Conservation (phyloP, 1,284 basidiomycete species). For the Tilletia caries region DNA sequence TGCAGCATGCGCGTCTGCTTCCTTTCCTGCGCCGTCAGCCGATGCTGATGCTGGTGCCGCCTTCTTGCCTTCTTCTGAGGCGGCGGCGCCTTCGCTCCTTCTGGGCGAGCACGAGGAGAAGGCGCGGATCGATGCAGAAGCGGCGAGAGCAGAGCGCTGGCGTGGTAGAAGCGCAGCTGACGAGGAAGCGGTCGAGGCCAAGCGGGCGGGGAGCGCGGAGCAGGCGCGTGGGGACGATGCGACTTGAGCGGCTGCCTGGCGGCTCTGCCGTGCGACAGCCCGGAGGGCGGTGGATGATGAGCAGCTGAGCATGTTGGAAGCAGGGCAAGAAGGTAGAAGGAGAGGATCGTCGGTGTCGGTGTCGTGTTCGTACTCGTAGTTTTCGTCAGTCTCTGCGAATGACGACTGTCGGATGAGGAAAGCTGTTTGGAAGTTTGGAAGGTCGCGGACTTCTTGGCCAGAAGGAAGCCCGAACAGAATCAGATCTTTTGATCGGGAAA, state of each 20-base stretch:
- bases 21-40: not conserved
- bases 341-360: too few relatives aligned
- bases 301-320: not conserved
- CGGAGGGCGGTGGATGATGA: not conserved
- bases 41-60: not conserved
- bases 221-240: too few relatives aligned
- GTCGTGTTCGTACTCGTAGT: too few relatives aligned
- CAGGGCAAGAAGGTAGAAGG: not conserved
- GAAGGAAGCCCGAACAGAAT: too few relatives aligned
- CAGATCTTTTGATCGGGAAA: too few relatives aligned
- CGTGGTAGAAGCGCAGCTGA: not conserved
- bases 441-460: too few relatives aligned
- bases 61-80: not conserved
- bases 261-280: not conserved
- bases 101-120: slow-evolving; percentile 3
- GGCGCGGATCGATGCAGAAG: not conserved
- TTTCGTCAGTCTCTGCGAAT: too few relatives aligned
- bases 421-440: too few relatives aligned
- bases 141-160: not conserved
- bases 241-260: not conserved
- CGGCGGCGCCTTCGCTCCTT: not conserved
- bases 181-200: not conserved
- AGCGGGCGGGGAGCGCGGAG: too few relatives aligned
- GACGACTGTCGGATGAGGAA: too few relatives aligned
- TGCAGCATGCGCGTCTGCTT: slow-evolving; percentile 9